phyloP scores from a whole-genome alignment of 2,329 filamentous ascomycete species.

The Aspergillus aculeatinus region DNA sequence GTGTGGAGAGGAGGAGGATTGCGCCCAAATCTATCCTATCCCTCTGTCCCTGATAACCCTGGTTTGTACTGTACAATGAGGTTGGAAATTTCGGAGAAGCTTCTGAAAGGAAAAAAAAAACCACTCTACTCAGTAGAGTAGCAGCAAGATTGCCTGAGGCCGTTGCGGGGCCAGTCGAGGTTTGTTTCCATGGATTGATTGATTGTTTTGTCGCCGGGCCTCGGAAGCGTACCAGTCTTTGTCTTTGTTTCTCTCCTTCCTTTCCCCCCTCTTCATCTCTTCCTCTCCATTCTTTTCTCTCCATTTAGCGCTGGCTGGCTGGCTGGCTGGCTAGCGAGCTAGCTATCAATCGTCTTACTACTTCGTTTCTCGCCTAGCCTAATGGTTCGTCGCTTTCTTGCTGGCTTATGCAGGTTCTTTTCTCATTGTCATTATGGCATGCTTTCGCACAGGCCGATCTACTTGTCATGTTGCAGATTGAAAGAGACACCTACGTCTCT shows the following conservation, averaged over 20 bases:
- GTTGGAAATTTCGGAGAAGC: no score
- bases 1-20: neutral
- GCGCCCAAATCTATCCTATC: neutral
- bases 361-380: neutral
- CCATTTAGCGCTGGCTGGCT: slow-evolving; percentile 7
- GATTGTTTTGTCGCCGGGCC: slow-evolving; percentile 11
- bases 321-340: neutral
- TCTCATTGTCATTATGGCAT: neutral
- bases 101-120: no score
- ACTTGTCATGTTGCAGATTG: neutral
- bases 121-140: no score
- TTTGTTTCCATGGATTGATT: slow-evolving; percentile 21
- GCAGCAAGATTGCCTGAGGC: slow-evolving; percentile 1
- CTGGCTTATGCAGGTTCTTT: slow-evolving; percentile 21
- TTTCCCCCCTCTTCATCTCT: neutral
- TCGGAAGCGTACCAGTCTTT: slow-evolving; percentile 15
- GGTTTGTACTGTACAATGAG: no score
- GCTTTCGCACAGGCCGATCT: neutral
- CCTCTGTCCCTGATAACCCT: neutral
- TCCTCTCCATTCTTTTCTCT: neutral
- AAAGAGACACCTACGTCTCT: neutral
- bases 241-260: neutral
- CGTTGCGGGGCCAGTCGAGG: slow-evolving; percentile 26
- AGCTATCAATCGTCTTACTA: neutral
- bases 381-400: slow-evolving; percentile 11